Conservation (phyloP, 2,329 filamentous ascomycete species). For the Exophiala viscosa region DNA sequence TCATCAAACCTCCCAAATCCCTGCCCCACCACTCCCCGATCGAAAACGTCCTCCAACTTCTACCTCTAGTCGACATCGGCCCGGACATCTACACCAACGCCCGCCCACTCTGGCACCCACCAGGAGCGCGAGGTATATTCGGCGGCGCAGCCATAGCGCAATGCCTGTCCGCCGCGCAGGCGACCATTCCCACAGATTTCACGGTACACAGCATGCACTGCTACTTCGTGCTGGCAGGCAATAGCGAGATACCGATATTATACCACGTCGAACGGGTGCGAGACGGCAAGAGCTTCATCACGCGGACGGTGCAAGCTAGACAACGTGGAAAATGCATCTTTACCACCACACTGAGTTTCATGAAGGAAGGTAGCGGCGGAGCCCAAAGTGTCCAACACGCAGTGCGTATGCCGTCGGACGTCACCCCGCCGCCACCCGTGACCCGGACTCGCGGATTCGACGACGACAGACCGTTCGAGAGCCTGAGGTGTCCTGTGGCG, state of each 20-base stretch:
- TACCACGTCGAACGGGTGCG: slow-evolving; percentile 95
- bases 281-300: slow-evolving; percentile 84
- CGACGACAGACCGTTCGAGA: slow-evolving; percentile 34
- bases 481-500: slow-evolving; percentile 45
- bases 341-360: slow-evolving; percentile 90
- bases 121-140: slow-evolving; percentile 87
- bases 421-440: slow-evolving; percentile 35
- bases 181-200: slow-evolving; percentile 76
- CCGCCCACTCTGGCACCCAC: slow-evolving; percentile 84
- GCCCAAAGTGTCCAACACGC: slow-evolving; percentile 61
- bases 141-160: slow-evolving; percentile 92
- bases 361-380: slow-evolving; percentile 59
- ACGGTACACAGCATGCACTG: slow-evolving; percentile 95
- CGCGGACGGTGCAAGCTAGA: slow-evolving; percentile 90
- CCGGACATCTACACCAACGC: slow-evolving; percentile 79
- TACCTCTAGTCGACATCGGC: slow-evolving; percentile 70
- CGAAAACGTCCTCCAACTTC: slow-evolving; percentile 84
- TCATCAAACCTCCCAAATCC: slow-evolving; percentile 70
- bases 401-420: slow-evolving; percentile 51
- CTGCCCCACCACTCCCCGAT: slow-evolving; percentile 73
- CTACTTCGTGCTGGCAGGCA: slow-evolving; percentile 93
- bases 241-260: slow-evolving; percentile 76
- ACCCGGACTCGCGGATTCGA: slow-evolving; percentile 10
- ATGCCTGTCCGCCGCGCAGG: slow-evolving; percentile 80
- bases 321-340: slow-evolving; percentile 89